Evolutionary conservation across 352 stramenopile genomes (phyloP).

Genomic region (Phytophthora boehmeriae): DNA sequence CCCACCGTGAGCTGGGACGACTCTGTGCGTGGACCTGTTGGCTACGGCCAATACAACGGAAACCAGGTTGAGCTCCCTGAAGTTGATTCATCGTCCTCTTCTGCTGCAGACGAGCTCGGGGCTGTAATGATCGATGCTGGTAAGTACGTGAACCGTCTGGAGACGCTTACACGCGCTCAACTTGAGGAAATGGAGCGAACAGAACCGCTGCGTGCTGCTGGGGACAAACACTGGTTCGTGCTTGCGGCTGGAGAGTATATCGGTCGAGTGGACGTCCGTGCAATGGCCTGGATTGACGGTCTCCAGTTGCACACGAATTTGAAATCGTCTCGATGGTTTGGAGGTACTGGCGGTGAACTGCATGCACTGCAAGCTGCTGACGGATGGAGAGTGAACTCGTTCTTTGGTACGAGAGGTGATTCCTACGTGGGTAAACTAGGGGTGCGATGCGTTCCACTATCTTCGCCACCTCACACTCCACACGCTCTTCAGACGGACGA

Average conservation of each 20-base stretch:
- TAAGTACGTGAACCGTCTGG: conserved; percentile 53
- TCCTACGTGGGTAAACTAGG: conserved; percentile 57
- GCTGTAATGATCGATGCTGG: conserved; percentile 45
- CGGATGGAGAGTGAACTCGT: conserved; percentile 49
- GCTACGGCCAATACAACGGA: conserved; percentile 45
- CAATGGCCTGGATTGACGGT: conserved; percentile 70
- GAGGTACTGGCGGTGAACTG: conserved; percentile 54
- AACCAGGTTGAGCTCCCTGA: conserved; percentile 43
- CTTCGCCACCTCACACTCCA: not conserved
- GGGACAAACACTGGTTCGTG: conserved; percentile 49
- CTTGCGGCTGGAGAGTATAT: conserved; percentile 53
- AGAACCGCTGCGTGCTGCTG: conserved; percentile 29
- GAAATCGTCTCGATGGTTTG: conserved; percentile 62
- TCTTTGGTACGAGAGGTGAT: conserved; percentile 59
- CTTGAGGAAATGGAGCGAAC: conserved; percentile 32
- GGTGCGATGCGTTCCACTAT: conserved; percentile 34
- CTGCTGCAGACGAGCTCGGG: conserved; percentile 38
- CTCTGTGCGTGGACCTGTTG: conserved; percentile 53
- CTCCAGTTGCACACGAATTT: conserved; percentile 70
- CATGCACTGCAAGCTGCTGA: conserved; percentile 46
- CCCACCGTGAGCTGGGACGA: conserved; percentile 51
- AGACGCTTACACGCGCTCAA: conserved; percentile 47
- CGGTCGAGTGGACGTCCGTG: conserved; percentile 53
- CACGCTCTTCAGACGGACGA: not conserved
- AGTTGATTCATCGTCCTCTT: conserved; percentile 9